phyloP scores from a whole-genome alignment of 2,329 filamentous ascomycete genomes.

The Nigrospora oryzae region DNA sequence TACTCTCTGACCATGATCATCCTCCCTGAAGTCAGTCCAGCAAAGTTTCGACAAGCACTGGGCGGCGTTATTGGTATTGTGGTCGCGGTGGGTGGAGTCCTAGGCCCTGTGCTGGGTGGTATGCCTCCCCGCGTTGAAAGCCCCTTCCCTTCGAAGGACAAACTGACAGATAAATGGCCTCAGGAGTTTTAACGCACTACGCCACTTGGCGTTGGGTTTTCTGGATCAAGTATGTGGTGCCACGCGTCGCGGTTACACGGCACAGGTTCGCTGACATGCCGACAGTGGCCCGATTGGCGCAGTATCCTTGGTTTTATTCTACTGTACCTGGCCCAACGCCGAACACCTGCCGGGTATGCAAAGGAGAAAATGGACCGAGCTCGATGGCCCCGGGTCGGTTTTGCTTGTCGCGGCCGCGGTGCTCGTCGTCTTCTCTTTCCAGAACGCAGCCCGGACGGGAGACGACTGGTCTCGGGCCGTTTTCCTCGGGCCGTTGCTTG shows the following conservation, averaged over 20 bases:
- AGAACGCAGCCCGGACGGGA: conserved; percentile 32
- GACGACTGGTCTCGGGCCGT: conserved; percentile 31
- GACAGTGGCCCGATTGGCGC: conserved; percentile 41
- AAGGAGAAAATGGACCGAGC: conserved; percentile 34
- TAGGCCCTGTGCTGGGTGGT: conserved; percentile 44
- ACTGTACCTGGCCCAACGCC: conserved; percentile 39
- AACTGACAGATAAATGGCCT: no score
- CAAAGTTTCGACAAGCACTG: conserved; percentile 29
- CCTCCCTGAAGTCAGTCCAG: conserved; percentile 39
- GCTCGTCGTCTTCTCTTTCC: conserved; percentile 49
- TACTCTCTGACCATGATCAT: conserved; percentile 50
- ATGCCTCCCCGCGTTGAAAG: conserved; percentile 9
- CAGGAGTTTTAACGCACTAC: conserved; percentile 31
- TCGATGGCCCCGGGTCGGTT: conserved; percentile 46
- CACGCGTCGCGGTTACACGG: neutral
- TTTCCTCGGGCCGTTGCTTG: conserved; percentile 32
- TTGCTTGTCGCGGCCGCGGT: conserved; percentile 44
- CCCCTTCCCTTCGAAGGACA: no score
- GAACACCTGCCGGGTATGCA: conserved; percentile 28
- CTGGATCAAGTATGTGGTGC: conserved; percentile 45
- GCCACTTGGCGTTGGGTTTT: conserved; percentile 47
- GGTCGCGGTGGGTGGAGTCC: conserved; percentile 36
- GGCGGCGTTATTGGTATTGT: conserved; percentile 39
- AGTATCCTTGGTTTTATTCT: conserved; percentile 36
- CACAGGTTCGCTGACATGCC: conserved; percentile 9